These are phyloP conservation scores for Penstemon newberryi DNA, from an alignment of 257 asterid genomes.

Conservation along the genomic window DNA sequence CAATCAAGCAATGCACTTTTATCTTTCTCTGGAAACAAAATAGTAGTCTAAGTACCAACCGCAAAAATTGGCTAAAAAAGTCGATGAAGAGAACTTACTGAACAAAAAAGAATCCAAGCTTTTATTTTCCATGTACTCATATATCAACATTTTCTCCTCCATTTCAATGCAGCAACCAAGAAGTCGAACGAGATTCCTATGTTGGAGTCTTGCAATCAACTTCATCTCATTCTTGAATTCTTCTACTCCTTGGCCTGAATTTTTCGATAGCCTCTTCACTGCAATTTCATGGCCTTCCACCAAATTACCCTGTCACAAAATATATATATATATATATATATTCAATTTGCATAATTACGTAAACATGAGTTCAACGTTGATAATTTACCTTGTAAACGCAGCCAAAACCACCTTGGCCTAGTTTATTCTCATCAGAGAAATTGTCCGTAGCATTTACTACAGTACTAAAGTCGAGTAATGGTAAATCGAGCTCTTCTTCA, in stretches of 20 bases:
- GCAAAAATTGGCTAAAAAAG: not conserved
- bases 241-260: constrained; percentile 65
- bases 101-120: constrained; percentile 66
- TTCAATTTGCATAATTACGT: too few relatives aligned
- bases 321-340: too few relatives aligned
- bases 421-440: constrained; percentile 40
- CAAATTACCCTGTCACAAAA: constrained; percentile 41
- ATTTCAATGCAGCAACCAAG: constrained; percentile 70
- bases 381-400: constrained; percentile 46
- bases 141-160: constrained; percentile 72
- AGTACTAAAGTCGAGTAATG: constrained; percentile 40
- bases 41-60: not conserved
- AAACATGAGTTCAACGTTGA: too few relatives aligned
- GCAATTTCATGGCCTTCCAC: constrained; percentile 65
- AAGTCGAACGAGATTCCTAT: constrained; percentile 66
- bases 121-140: constrained; percentile 76
- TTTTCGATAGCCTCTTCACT: constrained; percentile 68
- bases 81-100: constrained; percentile 41
- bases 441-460: constrained; percentile 43
- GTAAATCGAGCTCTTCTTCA: constrained; percentile 48
- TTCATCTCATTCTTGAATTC: constrained; percentile 75
- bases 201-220: constrained; percentile 72
- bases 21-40: constrained; percentile 42
- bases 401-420: constrained; percentile 58
- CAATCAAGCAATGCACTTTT: constrained; percentile 54